Conservation (phyloP, 192 early-diverging fungal species). For the Rhizophagus sp. region DNA sequence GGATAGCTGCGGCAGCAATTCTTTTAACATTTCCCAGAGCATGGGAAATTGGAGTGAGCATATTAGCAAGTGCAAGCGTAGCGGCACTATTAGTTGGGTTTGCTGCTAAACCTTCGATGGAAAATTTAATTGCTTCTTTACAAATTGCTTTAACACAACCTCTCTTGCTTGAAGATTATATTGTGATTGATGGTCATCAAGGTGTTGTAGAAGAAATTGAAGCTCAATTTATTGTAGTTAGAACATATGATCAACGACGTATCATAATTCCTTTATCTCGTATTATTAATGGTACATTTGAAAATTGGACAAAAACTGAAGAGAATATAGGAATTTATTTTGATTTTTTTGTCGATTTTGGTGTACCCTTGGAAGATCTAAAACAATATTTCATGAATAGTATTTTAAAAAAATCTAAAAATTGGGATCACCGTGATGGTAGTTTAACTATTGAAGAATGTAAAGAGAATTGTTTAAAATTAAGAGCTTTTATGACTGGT, state of each 20-base stretch:
- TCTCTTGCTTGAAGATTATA: conserved; percentile 44
- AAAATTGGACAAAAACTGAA: conserved; percentile 11
- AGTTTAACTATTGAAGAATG: not conserved
- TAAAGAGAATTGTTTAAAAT: not conserved
- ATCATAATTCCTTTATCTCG: conserved; percentile 41
- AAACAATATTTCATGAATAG: not conserved
- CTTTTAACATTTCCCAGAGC: conserved; percentile 45
- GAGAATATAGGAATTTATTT: not conserved
- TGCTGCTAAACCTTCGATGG: conserved; percentile 42
- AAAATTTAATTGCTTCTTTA: conserved; percentile 44
- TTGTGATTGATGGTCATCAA: conserved; percentile 31
- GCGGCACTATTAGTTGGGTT: conserved; percentile 42
- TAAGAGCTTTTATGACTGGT: not conserved
- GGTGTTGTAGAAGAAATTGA: conserved; percentile 44
- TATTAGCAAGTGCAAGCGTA: conserved; percentile 47
- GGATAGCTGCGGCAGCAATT: conserved; percentile 36
- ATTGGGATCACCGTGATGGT: conserved; percentile 23
- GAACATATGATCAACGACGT: conserved; percentile 39
- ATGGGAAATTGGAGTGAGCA: conserved; percentile 40
- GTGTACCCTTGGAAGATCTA: conserved; percentile 26
- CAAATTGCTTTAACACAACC: conserved; percentile 48
- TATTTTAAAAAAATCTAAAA: not conserved
- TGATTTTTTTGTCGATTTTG: conserved; percentile 29
- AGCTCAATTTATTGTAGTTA: conserved; percentile 44
- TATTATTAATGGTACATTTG: not conserved